Evolutionary conservation across 2,329 filamentous ascomycete species (phyloP).

Genomic region (Fusarium sp.): DNA sequence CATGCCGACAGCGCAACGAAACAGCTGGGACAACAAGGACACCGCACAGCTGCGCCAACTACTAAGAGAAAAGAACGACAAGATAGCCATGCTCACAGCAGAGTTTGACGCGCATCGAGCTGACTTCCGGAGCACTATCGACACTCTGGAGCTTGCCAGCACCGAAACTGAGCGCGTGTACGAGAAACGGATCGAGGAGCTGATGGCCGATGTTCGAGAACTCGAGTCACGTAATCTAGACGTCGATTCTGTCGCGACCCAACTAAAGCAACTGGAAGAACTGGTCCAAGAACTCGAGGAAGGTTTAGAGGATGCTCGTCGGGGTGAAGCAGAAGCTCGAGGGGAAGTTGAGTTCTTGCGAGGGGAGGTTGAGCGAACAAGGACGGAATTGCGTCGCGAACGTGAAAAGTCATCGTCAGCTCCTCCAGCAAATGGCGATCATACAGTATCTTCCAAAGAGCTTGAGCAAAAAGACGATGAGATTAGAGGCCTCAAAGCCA

Average conservation of each 20-base stretch:
- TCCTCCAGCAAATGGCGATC: constrained; percentile 47
- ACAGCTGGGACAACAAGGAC: constrained; percentile 73
- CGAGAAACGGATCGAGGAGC: constrained; percentile 87
- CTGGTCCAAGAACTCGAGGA: constrained; percentile 97
- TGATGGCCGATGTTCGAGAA: constrained; percentile 84
- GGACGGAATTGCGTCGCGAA: constrained; percentile 86
- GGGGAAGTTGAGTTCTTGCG: constrained; percentile 95
- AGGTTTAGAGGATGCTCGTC: constrained; percentile 90
- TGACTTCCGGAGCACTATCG: constrained; percentile 95
- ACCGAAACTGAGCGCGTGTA: constrained; percentile 96
- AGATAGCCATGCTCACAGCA: constrained; percentile 88
- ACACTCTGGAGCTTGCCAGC: constrained; percentile 93
- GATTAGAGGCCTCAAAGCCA: constrained; percentile 94
- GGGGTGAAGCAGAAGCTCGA: constrained; percentile 93
- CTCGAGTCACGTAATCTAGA: constrained; percentile 85
- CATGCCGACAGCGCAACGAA: constrained; percentile 51
- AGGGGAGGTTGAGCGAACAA: constrained; percentile 91
- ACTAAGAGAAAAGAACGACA: constrained; percentile 94
- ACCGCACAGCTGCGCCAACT: constrained; percentile 79
- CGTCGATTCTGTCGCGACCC: constrained; percentile 87
- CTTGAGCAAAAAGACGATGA: constrained; percentile 96
- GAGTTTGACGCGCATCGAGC: constrained; percentile 96
- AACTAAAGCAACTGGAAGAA: constrained; percentile 95
- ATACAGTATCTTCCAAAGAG: constrained; percentile 70
- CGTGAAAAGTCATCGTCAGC: constrained; percentile 74